Evolutionary conservation across 148 eudicot genomes (phyloP).

Genomic region (Vaccinium corymbosum): DNA sequence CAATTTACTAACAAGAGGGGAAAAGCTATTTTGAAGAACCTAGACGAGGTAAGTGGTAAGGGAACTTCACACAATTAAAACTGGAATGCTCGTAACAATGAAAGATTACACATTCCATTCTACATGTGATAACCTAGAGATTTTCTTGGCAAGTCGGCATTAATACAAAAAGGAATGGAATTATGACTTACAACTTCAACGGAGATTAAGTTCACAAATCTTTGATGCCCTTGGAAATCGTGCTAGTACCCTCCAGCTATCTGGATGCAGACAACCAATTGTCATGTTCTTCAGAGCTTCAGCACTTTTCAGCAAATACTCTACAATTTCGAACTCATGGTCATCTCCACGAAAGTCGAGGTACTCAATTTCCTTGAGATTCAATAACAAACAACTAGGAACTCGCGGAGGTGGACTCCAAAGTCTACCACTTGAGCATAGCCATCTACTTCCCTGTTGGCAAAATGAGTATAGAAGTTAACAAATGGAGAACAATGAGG

Average conservation of each 20-base stretch:
- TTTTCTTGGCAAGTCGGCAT: neutral
- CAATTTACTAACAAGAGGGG: neutral
- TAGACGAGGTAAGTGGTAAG: neutral
- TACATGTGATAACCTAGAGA: neutral
- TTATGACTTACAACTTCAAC: neutral
- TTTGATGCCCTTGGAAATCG: neutral
- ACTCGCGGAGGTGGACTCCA: neutral
- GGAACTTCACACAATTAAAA: neutral
- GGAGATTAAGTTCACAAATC: neutral
- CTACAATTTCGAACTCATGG: neutral
- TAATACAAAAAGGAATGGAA: neutral
- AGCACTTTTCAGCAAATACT: neutral
- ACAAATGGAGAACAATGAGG: neutral
- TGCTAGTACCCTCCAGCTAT: neutral
- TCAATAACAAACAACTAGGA: neutral
- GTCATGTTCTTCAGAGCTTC: neutral
- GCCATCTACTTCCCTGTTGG: neutral
- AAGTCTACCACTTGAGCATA: neutral
- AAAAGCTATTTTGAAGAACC: neutral
- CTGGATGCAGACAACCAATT: neutral
- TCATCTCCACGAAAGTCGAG: neutral
- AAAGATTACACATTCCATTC: neutral
- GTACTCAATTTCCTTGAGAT: neutral
- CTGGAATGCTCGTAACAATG: neutral
- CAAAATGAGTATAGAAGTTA: neutral